Conservation (phyloP, 352 stramenopile genomes). For the Peronospora belbahrii region DNA sequence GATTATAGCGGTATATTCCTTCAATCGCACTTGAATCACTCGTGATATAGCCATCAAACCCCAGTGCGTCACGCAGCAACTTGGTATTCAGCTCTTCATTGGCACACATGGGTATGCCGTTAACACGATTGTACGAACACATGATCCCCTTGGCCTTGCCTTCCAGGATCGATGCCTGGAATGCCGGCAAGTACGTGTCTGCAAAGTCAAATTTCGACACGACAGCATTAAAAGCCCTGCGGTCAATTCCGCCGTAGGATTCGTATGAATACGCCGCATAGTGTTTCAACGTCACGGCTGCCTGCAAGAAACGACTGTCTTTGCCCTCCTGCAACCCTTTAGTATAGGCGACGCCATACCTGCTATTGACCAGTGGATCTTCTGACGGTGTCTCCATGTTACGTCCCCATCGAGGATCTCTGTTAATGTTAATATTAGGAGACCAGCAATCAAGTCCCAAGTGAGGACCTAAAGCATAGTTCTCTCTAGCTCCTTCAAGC, state of each 20-base stretch:
- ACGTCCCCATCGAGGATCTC: slow-evolving; percentile 90
- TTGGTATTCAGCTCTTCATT: slow-evolving; percentile 70
- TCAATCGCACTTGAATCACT: slow-evolving; percentile 89
- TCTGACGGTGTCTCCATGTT: slow-evolving; percentile 91
- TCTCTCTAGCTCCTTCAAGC: slow-evolving; percentile 68
- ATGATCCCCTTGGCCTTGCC: slow-evolving; percentile 85
- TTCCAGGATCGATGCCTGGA: slow-evolving; percentile 76
- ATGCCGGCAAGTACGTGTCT: slow-evolving; percentile 89
- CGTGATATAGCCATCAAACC: slow-evolving; percentile 93
- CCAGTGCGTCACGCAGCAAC: slow-evolving; percentile 64
- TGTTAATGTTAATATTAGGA: slow-evolving; percentile 93
- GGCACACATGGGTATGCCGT: slow-evolving; percentile 90
- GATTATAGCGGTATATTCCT: slow-evolving; percentile 76
- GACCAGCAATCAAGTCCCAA: slow-evolving; percentile 90
- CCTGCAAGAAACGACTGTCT: slow-evolving; percentile 60
- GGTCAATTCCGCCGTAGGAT: slow-evolving; percentile 55
- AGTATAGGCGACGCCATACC: slow-evolving; percentile 89
- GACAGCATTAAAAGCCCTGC: slow-evolving; percentile 85
- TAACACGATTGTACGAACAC: slow-evolving; percentile 96
- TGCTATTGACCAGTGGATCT: slow-evolving; percentile 87
- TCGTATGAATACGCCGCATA: slow-evolving; percentile 90
- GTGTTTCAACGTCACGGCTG: slow-evolving; percentile 91
- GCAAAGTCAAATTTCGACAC: slow-evolving; percentile 88
- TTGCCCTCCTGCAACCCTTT: slow-evolving; percentile 79
- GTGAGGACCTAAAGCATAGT: slow-evolving; percentile 51